Conservation (phyloP, 1,139 yeast species). For the Nakaseomyces sp. region DNA sequence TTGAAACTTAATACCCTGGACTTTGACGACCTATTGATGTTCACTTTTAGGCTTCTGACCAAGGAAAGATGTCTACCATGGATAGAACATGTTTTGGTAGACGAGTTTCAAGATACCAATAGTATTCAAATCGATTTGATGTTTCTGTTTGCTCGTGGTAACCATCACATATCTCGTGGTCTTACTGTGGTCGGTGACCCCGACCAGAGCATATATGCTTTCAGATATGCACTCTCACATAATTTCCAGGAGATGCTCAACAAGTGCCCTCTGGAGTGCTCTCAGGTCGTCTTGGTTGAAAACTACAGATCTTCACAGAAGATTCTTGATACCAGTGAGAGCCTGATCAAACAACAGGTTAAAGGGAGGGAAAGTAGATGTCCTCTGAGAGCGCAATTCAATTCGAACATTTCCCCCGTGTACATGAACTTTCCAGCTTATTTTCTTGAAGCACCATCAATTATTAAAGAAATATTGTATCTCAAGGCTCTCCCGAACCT, state of each 20-base stretch:
- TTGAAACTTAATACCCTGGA: slow-evolving; percentile 42
- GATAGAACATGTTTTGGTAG: slow-evolving; percentile 69
- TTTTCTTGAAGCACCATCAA: slow-evolving; percentile 48
- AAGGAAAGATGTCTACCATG: slow-evolving; percentile 40
- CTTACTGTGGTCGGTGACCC: slow-evolving; percentile 93
- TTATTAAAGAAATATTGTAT: slow-evolving; percentile 47
- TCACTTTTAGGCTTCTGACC: slow-evolving; percentile 44
- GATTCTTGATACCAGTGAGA: slow-evolving; percentile 58
- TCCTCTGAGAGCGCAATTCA: slow-evolving; percentile 40
- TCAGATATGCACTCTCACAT: slow-evolving; percentile 66
- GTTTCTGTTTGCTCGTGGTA: slow-evolving; percentile 45
- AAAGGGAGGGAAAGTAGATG: slow-evolving; percentile 36
- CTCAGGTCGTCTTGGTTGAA: slow-evolving; percentile 44
- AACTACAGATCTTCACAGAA: slow-evolving; percentile 75
- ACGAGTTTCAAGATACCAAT: slow-evolving; percentile 92
- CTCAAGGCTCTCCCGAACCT: slow-evolving; percentile 36
- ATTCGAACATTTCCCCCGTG: slow-evolving; percentile 41
- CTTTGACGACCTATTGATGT: slow-evolving; percentile 73
- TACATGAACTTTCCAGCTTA: slow-evolving; percentile 36
- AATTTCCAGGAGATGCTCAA: slow-evolving; percentile 56
- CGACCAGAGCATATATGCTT: slow-evolving; percentile 88
- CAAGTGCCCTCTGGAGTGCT: slow-evolving; percentile 35
- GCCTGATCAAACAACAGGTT: slow-evolving; percentile 54
- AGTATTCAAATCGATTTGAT: slow-evolving; percentile 63
- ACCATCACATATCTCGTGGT: slow-evolving; percentile 34